Percentiles rank a stretch among this genome's conserved stretches.
Conservation (phyloP, 768 basidiomycete genomes). For the Gymnopilus dilepis region DNA sequence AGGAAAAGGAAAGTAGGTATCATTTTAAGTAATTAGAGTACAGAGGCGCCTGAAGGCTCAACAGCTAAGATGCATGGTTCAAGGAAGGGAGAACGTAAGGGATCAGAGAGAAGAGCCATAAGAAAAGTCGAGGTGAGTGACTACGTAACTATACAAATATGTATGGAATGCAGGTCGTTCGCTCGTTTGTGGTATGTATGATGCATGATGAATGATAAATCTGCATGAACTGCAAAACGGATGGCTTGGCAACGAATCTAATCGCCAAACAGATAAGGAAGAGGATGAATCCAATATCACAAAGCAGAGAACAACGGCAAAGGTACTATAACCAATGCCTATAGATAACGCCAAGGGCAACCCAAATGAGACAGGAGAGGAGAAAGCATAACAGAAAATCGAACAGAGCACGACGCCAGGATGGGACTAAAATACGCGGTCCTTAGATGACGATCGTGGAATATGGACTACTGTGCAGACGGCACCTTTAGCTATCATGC, state of each 20-base stretch:
- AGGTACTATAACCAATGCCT: neutral
- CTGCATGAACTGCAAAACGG: neutral
- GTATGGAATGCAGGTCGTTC: conserved; percentile 10
- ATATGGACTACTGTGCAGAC: neutral
- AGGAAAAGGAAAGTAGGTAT: neutral
- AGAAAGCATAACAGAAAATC: neutral
- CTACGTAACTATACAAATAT: conserved; percentile 20
- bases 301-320: neutral
- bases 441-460: neutral
- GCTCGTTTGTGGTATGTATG: conserved; percentile 9
- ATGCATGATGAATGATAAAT: conserved; percentile 7
- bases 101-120: neutral
- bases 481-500: neutral
- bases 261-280: neutral
- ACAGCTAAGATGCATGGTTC: conserved; percentile 1
- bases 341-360: conserved; percentile 1
- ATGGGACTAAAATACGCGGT: neutral
- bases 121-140: conserved; percentile 6
- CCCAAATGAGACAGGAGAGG: neutral
- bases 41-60: neutral
- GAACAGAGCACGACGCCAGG: neutral
- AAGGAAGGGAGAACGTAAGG: neutral
- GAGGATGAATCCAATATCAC: neutral
- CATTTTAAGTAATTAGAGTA: neutral
- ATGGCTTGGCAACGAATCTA: neutral